Evolutionary conservation across 2,329 filamentous ascomycete genomes (phyloP).

Genomic region (Diaporthe helianthi): DNA sequence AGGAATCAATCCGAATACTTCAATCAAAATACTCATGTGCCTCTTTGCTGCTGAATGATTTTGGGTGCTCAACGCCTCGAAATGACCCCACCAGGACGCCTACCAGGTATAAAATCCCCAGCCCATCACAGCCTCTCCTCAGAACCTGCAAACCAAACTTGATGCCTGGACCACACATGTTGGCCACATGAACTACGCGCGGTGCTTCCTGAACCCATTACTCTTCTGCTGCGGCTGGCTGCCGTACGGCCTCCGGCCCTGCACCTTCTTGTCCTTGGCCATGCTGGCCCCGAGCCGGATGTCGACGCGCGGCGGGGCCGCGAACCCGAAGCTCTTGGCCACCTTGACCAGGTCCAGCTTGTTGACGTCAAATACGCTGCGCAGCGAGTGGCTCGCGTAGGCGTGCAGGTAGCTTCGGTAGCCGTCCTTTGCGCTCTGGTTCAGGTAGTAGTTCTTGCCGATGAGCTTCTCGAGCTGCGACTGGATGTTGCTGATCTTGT

Average conservation of each 20-base stretch:
- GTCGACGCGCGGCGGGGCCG: slow-evolving; percentile 78
- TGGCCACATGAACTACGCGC: background rate
- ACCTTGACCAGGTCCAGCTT: slow-evolving; percentile 85
- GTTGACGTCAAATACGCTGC: slow-evolving; percentile 84
- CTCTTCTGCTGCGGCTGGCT: slow-evolving; percentile 72
- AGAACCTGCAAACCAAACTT: background rate
- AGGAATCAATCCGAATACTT: background rate
- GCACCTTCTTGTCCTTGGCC: slow-evolving; percentile 73
- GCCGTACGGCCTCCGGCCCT: slow-evolving; percentile 73
- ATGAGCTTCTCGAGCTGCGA: slow-evolving; percentile 94
- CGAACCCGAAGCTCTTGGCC: slow-evolving; percentile 84
- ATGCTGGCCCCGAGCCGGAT: slow-evolving; percentile 80
- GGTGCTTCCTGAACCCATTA: slow-evolving; percentile 32
- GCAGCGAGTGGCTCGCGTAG: slow-evolving; percentile 85
- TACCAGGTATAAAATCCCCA: slow-evolving; percentile 15
- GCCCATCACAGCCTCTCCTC: background rate
- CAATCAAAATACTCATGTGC: background rate
- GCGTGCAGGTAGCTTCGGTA: slow-evolving; percentile 94
- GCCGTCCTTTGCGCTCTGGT: slow-evolving; percentile 80
- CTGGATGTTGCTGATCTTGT: slow-evolving; percentile 91
- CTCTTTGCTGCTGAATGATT: slow-evolving; percentile 6
- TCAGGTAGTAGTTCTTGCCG: slow-evolving; percentile 93
- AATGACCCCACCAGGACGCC: slow-evolving; percentile 13
- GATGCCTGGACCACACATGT: background rate
- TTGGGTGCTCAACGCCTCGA: slow-evolving; percentile 28